phyloP scores from a whole-genome alignment of 768 basidiomycete species.

The Paxillus ammoniavirescens region DNA sequence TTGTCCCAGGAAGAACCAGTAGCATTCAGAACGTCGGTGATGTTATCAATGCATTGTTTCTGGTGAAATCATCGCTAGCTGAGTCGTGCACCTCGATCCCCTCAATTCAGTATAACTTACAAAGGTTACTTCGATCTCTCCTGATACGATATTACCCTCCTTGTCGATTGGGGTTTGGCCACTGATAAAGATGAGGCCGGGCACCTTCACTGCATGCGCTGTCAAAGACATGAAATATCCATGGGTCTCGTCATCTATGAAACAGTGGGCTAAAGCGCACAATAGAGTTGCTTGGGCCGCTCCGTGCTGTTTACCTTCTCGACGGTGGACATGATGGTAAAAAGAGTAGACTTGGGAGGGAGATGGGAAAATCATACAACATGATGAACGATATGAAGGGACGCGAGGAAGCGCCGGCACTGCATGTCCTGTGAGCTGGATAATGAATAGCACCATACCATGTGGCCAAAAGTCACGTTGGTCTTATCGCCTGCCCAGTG shows the following conservation, averaged over 20 bases:
- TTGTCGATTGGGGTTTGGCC: constrained; percentile 52
- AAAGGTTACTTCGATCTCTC: constrained; percentile 49
- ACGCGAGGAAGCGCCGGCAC: too few species aligned
- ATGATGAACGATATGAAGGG: not conserved
- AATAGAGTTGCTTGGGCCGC: constrained; percentile 26
- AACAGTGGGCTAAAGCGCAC: not conserved
- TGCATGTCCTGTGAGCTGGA: too few species aligned
- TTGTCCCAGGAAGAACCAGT: constrained; percentile 61
- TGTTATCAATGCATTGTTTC: constrained; percentile 54
- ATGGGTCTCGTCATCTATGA: not conserved
- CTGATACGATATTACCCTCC: constrained; percentile 44
- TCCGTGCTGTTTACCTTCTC: constrained; percentile 52
- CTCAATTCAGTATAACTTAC: constrained; percentile 27
- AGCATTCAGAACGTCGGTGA: constrained; percentile 50
- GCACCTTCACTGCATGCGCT: constrained; percentile 57
- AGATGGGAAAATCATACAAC: not conserved
- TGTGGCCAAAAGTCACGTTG: too few species aligned
- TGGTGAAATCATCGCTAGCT: constrained; percentile 14
- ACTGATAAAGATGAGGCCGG: constrained; percentile 56
- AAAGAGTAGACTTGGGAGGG: too few species aligned
- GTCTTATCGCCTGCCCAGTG: too few species aligned
- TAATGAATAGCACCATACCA: too few species aligned
- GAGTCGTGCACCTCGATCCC: not conserved
- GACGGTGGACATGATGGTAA: constrained; percentile 40
- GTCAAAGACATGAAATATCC: not conserved